Percentiles rank a stretch among this genome's conserved stretches.
phyloP scores from a whole-genome alignment of 1,139 yeast genomes.

The Suhomyces choctaworum region DNA sequence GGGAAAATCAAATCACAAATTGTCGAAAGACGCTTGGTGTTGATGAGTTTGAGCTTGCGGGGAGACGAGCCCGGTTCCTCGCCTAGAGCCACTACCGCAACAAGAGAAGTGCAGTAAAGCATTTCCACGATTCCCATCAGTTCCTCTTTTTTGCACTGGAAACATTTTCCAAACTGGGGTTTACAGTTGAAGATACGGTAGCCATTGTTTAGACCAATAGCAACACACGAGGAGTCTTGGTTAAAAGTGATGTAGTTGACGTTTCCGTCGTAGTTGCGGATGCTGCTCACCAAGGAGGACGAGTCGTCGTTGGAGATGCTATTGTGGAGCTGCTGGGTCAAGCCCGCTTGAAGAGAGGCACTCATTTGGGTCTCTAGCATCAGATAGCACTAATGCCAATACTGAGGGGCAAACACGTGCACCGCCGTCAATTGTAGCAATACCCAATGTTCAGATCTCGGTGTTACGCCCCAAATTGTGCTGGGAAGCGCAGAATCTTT shows the following conservation, averaged over 20 bases:
- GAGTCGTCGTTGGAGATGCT: slow-evolving; percentile 14
- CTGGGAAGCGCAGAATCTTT: too few species aligned
- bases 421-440: too few species aligned
- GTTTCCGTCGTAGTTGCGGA: slow-evolving; percentile 17
- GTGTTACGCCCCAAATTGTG: too few species aligned
- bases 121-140: slow-evolving; percentile 80
- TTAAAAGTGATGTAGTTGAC: slow-evolving; percentile 75
- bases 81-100: slow-evolving; percentile 86
- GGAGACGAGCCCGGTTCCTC: slow-evolving; percentile 82
- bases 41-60: slow-evolving; percentile 74
- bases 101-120: slow-evolving; percentile 84
- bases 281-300: slow-evolving; percentile 9
- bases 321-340: slow-evolving; percentile 13
- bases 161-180: slow-evolving; percentile 79
- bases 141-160: slow-evolving; percentile 48
- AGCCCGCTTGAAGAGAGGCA: slow-evolving; percentile 13
- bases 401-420: too few species aligned
- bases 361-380: slow-evolving; percentile 20
- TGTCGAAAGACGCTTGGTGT: slow-evolving; percentile 70
- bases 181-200: slow-evolving; percentile 85
- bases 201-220: slow-evolving; percentile 77
- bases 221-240: slow-evolving; percentile 86
- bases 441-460: too few species aligned
- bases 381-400: too few species aligned
- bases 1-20: slow-evolving; percentile 92